These are phyloP conservation scores for Groenewaldozyma auringiensis DNA, from an alignment of 1,139 yeast genomes.

Conservation along the genomic window DNA sequence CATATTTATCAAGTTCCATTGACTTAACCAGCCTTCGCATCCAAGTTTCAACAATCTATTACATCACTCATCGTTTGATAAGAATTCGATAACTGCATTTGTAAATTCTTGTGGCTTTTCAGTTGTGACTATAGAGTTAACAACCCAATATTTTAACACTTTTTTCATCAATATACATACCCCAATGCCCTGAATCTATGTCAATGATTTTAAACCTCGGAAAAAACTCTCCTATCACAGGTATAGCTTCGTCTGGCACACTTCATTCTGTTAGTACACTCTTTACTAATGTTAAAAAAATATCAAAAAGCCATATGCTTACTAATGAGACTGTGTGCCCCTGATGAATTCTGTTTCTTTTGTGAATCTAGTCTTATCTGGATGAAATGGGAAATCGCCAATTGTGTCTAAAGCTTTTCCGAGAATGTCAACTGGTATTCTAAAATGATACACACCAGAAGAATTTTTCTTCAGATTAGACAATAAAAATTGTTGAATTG, in stretches of 20 bases:
- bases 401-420: slow-evolving; percentile 57
- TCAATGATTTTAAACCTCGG: slow-evolving; percentile 71
- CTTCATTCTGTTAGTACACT: slow-evolving; percentile 11
- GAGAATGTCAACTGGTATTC: slow-evolving; percentile 65
- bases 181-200: slow-evolving; percentile 87
- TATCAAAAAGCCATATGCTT: too few relatives aligned
- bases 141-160: too few relatives aligned
- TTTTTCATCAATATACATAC: slow-evolving; percentile 16
- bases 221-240: slow-evolving; percentile 68
- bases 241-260: slow-evolving; percentile 78
- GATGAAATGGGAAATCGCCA: slow-evolving; percentile 71
- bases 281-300: neutral
- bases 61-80: too few relatives aligned
- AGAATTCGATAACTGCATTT: slow-evolving; percentile 16
- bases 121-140: slow-evolving; percentile 18
- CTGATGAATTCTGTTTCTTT: slow-evolving; percentile 76
- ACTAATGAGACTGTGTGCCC: slow-evolving; percentile 65
- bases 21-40: too few relatives aligned
- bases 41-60: too few relatives aligned
- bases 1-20: too few relatives aligned
- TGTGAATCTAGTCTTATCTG: slow-evolving; percentile 47
- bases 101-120: slow-evolving; percentile 26
- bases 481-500: slow-evolving; percentile 71
- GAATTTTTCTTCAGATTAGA: slow-evolving; percentile 50
- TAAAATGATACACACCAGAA: slow-evolving; percentile 31